Evolutionary conservation across 805 yeast genomes (phyloP).

Genomic region (Metschnikowia borealis): DNA sequence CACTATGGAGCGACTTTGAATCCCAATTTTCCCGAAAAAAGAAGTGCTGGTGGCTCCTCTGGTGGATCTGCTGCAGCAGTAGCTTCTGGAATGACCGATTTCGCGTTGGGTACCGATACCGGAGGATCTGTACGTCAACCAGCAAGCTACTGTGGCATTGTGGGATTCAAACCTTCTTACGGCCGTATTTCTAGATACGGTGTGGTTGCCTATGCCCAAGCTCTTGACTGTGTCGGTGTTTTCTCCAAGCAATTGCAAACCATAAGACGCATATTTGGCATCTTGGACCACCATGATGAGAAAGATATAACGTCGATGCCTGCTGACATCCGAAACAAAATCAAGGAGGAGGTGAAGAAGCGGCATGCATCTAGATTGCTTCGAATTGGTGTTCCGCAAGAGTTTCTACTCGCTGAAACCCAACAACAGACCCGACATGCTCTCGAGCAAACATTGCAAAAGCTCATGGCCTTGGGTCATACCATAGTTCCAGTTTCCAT

Average conservation of each 20-base stretch:
- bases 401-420: conserved; percentile 57
- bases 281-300: conserved; percentile 58
- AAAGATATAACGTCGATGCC: conserved; percentile 76
- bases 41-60: conserved; percentile 81
- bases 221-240: conserved; percentile 91
- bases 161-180: conserved; percentile 91
- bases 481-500: conserved; percentile 61
- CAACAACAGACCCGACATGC: conserved; percentile 41
- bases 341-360: conserved; percentile 10
- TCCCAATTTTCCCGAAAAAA: conserved; percentile 27
- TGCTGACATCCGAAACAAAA: conserved; percentile 27
- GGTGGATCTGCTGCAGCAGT: conserved; percentile 97
- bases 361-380: background rate
- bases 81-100: conserved; percentile 62
- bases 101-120: conserved; percentile 90
- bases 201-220: conserved; percentile 87
- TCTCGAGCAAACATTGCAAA: conserved; percentile 45
- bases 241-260: conserved; percentile 48
- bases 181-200: conserved; percentile 93
- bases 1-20: conserved; percentile 56
- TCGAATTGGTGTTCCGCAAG: conserved; percentile 68
- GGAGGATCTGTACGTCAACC: conserved; percentile 96
- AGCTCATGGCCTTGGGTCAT: conserved; percentile 46
- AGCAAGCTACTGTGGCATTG: conserved; percentile 76
- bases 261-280: conserved; percentile 47